Conservation (phyloP, 768 basidiomycete genomes). For the Gelatoporia subvermispora region DNA sequence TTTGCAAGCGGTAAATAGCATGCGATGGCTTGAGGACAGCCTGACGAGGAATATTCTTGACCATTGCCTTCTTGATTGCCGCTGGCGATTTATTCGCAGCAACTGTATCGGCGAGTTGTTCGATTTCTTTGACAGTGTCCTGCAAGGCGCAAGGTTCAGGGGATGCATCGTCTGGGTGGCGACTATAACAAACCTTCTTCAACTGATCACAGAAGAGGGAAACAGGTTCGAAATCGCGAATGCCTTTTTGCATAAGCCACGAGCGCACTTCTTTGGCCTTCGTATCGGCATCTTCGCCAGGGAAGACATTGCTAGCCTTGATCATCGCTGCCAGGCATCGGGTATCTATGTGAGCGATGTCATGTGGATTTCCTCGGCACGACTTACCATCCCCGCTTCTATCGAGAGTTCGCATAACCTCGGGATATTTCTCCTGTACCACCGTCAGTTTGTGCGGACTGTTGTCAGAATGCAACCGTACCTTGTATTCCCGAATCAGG, state of each 20-base stretch:
- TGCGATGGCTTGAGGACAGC: constrained; percentile 92
- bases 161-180: no score
- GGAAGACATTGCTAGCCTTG: constrained; percentile 55
- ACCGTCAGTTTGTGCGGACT: no score
- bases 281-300: constrained; percentile 57
- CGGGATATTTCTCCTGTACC: constrained; percentile 77
- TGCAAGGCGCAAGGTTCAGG: constrained; percentile 30
- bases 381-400: constrained; percentile 63
- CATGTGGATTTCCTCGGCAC: neutral
- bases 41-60: constrained; percentile 88
- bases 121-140: constrained; percentile 78
- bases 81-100: constrained; percentile 53
- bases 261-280: constrained; percentile 70
- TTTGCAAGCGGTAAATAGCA: constrained; percentile 82
- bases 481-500: constrained; percentile 82
- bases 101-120: constrained; percentile 67
- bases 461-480: no score
- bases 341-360: neutral
- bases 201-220: constrained; percentile 90
- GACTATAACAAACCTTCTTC: constrained; percentile 54
- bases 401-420: constrained; percentile 73
- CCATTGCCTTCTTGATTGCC: constrained; percentile 85
- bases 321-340: constrained; percentile 58
- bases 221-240: constrained; percentile 89
- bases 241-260: constrained; percentile 86